These are phyloP conservation scores for Salicornia ramosissima DNA, from an alignment of 148 eudicot genomes.

Conservation along the genomic window DNA sequence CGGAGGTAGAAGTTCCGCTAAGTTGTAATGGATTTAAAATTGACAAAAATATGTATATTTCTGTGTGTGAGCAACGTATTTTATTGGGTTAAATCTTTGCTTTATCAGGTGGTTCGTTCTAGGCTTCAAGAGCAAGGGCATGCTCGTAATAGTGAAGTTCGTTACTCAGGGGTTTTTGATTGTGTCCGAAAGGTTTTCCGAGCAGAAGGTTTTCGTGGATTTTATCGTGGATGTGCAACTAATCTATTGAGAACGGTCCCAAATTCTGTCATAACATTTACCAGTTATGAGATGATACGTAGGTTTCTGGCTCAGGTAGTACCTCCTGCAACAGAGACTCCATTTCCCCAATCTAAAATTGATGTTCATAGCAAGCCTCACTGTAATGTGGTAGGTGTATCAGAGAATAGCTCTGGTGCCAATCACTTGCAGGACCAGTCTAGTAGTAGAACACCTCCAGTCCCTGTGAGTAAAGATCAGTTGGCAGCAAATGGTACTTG, in stretches of 20 bases:
- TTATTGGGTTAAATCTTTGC: not conserved
- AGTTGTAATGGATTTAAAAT: too few relatives aligned
- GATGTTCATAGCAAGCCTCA: conserved; percentile 22
- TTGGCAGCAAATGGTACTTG: conserved; percentile 12
- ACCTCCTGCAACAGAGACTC: conserved; percentile 36
- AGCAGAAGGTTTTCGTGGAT: conserved; percentile 65
- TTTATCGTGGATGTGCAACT: conserved; percentile 93
- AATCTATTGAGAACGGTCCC: conserved; percentile 87
- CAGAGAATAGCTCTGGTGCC: conserved; percentile 2
- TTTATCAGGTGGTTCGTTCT: conserved; percentile 74
- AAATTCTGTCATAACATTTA: conserved; percentile 85
- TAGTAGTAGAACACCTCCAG: conserved; percentile 6
- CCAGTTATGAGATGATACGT: conserved; percentile 84
- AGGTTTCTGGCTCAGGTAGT: conserved; percentile 42
- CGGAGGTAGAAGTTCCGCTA: too few relatives aligned
- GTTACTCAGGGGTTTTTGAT: conserved; percentile 68
- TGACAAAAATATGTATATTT: not conserved
- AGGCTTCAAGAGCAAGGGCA: conserved; percentile 95
- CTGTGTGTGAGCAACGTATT: not conserved
- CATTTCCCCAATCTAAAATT: conserved; percentile 25
- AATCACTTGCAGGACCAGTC: conserved; percentile 14
- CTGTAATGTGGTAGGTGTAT: not conserved
- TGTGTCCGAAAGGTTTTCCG: conserved; percentile 46
- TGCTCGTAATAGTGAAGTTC: conserved; percentile 38
- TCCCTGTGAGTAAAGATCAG: conserved; percentile 20